Evolutionary conservation across 2,329 filamentous ascomycete genomes (phyloP).

Genomic region (Epichloe coenophiala): DNA sequence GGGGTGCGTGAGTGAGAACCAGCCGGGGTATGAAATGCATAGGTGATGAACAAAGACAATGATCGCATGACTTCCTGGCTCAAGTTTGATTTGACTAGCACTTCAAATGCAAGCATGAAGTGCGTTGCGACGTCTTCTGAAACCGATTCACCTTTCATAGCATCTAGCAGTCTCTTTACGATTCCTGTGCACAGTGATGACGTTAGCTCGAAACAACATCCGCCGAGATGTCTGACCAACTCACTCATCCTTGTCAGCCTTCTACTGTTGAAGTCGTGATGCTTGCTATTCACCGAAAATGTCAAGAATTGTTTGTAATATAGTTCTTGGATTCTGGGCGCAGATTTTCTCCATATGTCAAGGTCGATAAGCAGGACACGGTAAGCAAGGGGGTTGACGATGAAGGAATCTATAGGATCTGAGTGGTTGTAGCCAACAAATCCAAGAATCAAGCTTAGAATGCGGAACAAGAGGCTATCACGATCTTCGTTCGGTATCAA

Average conservation of each 20-base stretch:
- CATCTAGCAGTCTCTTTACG: constrained; percentile 79
- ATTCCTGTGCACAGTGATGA: constrained; percentile 45
- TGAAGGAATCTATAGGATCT: constrained; percentile 76
- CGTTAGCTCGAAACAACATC: constrained; percentile 7
- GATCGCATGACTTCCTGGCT: constrained; percentile 77
- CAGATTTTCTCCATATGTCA: constrained; percentile 80
- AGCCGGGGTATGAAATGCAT: constrained; percentile 57
- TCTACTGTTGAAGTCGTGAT: constrained; percentile 83
- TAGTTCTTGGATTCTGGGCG: constrained; percentile 62
- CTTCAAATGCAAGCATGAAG: constrained; percentile 68
- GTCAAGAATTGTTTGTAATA: constrained; percentile 89
- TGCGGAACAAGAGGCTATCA: constrained; percentile 42
- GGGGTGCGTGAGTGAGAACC: constrained; percentile 38
- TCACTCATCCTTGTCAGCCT: constrained; percentile 80
- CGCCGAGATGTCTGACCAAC: constrained; percentile 18
- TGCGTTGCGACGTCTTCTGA: constrained; percentile 57
- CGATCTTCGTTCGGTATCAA: constrained; percentile 37
- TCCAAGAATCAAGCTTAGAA: constrained; percentile 64
- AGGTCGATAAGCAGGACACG: constrained; percentile 83
- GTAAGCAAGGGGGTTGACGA: constrained; percentile 92
- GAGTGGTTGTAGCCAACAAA: constrained; percentile 81
- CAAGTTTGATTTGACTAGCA: constrained; percentile 66
- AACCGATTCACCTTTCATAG: constrained; percentile 73
- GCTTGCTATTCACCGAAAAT: constrained; percentile 81
- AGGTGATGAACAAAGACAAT: constrained; percentile 84